Evolutionary conservation across 2,329 filamentous ascomycete species (phyloP).

Genomic region (Exophiala dermatitidis): DNA sequence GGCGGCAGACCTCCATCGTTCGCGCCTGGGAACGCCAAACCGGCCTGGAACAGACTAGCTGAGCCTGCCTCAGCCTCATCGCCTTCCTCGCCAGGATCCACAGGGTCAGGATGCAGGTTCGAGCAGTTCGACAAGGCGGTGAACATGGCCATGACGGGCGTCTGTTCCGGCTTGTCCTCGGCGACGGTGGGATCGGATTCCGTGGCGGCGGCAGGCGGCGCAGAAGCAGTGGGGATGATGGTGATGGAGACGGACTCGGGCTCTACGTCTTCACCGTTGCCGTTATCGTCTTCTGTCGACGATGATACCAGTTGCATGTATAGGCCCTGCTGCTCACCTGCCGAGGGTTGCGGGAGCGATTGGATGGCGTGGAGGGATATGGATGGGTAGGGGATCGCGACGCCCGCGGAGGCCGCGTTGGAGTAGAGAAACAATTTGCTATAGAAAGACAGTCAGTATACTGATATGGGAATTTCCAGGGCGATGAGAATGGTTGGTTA

Average conservation of each 20-base stretch:
- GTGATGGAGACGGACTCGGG: constrained; percentile 40
- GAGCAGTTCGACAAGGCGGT: constrained; percentile 43
- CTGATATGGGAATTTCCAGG: neutral
- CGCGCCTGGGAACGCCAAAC: constrained; percentile 33
- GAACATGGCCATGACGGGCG: constrained; percentile 38
- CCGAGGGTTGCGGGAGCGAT: constrained; percentile 34
- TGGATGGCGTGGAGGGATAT: constrained; percentile 46
- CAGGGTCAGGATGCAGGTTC: constrained; percentile 43
- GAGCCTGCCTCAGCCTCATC: constrained; percentile 27
- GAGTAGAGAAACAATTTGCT: constrained; percentile 42
- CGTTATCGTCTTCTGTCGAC: constrained; percentile 24
- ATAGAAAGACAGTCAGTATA: constrained; percentile 10
- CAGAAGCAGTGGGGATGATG: constrained; percentile 34
- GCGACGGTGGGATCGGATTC: constrained; percentile 21
- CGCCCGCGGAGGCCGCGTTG: constrained; percentile 30
- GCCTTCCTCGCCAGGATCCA: constrained; percentile 33
- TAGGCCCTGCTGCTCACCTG: constrained; percentile 34
- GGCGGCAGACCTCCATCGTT: constrained; percentile 39
- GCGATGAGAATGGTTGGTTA: neutral
- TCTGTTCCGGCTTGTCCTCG: constrained; percentile 32
- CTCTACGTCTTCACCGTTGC: constrained; percentile 33
- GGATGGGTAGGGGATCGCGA: constrained; percentile 43
- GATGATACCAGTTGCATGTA: constrained; percentile 43
- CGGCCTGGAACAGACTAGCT: constrained; percentile 33
- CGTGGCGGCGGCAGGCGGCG: constrained; percentile 23